Conservation (phyloP, 345 rosid genomes). For the Eucalyptus regnans region DNA sequence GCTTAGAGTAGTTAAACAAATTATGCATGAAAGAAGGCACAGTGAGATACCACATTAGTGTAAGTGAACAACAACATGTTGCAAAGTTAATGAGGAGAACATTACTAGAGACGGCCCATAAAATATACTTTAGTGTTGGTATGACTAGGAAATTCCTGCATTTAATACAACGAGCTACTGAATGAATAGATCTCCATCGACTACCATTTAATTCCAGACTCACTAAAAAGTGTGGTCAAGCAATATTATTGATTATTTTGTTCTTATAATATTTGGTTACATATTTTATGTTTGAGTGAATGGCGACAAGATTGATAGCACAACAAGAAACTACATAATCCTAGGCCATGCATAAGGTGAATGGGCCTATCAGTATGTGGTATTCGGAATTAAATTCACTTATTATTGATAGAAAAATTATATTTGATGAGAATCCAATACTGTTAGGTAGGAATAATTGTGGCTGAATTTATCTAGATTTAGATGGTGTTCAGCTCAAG, state of each 20-base stretch:
- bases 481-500: neutral
- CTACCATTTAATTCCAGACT: neutral
- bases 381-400: rapidly evolving
- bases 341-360: neutral
- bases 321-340: rapidly evolving
- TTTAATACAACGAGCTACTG: rapidly evolving
- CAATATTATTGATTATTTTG: neutral
- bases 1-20: neutral
- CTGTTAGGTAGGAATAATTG: neutral
- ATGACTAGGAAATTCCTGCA: neutral
- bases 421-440: neutral
- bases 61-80: neutral
- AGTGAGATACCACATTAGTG: rapidly evolving
- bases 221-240: neutral
- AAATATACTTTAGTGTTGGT: neutral
- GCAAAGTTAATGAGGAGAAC: neutral
- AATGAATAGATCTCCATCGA: too few relatives aligned
- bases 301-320: rapidly evolving
- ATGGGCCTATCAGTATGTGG: rapidly evolving
- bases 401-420: neutral
- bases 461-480: rapidly evolving
- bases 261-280: neutral
- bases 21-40: neutral
- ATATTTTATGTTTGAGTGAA: neutral
- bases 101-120: rapidly evolving